Percentiles rank a stretch among this genome's conserved stretches.
phyloP scores from a whole-genome alignment of 1,139 yeast species.

The Taphrina flavorubra region DNA sequence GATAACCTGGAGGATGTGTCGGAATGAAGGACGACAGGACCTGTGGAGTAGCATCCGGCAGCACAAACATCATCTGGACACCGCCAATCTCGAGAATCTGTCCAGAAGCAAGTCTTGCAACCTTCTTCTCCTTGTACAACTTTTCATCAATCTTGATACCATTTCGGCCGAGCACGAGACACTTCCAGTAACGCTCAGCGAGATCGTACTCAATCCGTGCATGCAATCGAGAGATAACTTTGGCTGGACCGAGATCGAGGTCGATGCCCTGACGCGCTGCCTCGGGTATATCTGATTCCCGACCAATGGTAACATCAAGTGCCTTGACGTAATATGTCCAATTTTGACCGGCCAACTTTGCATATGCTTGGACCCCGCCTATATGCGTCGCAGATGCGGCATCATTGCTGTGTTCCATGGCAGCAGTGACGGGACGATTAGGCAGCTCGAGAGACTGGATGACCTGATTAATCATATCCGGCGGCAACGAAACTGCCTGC shows the following conservation, averaged over 20 bases:
- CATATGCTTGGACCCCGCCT: conserved; percentile 92
- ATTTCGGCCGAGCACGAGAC: conserved; percentile 81
- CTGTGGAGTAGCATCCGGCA: conserved; percentile 85
- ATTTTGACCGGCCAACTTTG: conserved; percentile 57
- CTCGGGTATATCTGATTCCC: conserved; percentile 56
- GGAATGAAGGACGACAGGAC: conserved; percentile 32
- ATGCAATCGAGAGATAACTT: conserved; percentile 89
- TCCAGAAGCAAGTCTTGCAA: conserved; percentile 39
- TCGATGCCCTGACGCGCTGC: conserved; percentile 59
- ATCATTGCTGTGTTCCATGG: conserved; percentile 65
- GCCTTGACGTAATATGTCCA: conserved; percentile 95
- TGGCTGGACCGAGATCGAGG: conserved; percentile 94
- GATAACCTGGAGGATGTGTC: conserved; percentile 31
- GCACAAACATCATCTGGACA: conserved; percentile 97
- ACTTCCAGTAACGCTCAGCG: conserved; percentile 80
- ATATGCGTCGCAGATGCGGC: conserved; percentile 61
- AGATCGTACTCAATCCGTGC: conserved; percentile 82
- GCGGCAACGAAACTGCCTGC: conserved; percentile 28
- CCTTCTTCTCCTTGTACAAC: conserved; percentile 61
- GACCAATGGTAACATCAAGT: conserved; percentile 78
- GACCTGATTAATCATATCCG: conserved; percentile 50
- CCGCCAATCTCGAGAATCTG: conserved; percentile 93
- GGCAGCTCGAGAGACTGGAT: conserved; percentile 47
- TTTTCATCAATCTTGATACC: conserved; percentile 81
- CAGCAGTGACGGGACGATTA: conserved; percentile 53